Evolutionary conservation across 805 yeast species (phyloP), one percentile per base, ranked within the genome.

Genomic region (Metschnikowia amazonensis): DNA sequence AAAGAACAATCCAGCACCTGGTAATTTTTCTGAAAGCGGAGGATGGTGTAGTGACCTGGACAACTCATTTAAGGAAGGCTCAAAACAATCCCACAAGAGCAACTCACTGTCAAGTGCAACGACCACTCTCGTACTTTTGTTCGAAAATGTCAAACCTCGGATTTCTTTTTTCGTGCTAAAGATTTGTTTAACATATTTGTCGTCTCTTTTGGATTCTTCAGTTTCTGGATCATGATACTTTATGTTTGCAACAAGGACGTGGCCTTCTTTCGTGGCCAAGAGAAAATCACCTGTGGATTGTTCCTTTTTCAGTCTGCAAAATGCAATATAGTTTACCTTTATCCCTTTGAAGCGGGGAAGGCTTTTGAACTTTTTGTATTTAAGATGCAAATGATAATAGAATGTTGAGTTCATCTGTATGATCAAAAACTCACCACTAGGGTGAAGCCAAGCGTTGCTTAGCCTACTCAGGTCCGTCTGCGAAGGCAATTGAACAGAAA

Each of bases 281-380:
- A 70, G 46, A 36, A 69, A 61, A 24, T 66, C 69, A 0, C 65
- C 67, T 2, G 73, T 60, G 4, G 55, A 42, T 9, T 38, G 44
- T n/a, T 39, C 31, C 21, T 44, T 37, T 6, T 30, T 38, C 14
- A 42, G 25, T 6, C 28, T 46, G 23, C 44, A 8, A 5, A 69
- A 64, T 2, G 55, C 57, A 23, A 71, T 47, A 18, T 49, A 48
- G 13, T 43, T 20, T 63, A 72, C 59, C 55, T 66, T 62, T 11
- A 70, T 44, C 5, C 77, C 77, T 47, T 73, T 76, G 46, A 82
- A 59, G 45, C 79, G 75, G 7, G 70, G 50, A 25, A 84, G 60
- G 13, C 60, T 59, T 47, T 72, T 72, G 50, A 74, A 71, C 14
- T 65, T 67, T 2, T 62, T 58, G 9, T 77, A 62, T 3, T 63